Evolutionary conservation across 768 basidiomycete species (phyloP).

Genomic region (Thelephora aurantiotincta): DNA sequence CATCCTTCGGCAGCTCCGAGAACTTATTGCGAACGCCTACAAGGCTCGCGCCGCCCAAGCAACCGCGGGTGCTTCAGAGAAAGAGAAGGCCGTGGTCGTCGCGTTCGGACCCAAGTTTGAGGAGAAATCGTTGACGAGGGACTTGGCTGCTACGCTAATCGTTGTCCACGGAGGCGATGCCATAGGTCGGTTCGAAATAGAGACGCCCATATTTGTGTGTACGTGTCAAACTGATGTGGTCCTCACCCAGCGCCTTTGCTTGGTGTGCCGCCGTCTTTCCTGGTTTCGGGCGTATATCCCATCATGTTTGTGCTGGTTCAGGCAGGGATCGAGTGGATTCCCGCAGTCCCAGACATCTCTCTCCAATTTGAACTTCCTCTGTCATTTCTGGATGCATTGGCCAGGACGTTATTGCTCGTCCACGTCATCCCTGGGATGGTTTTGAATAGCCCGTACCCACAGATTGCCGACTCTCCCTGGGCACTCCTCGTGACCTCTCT

Average conservation of each 20-base stretch:
- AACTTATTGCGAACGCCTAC: constrained; percentile 12
- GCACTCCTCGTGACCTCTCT: constrained; percentile 61
- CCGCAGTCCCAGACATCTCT: constrained; percentile 35
- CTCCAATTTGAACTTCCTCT: constrained; percentile 56
- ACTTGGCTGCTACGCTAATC: constrained; percentile 38
- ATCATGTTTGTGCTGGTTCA: constrained; percentile 48
- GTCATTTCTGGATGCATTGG: constrained; percentile 62
- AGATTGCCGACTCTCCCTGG: constrained; percentile 57
- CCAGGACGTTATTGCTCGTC: constrained; percentile 68
- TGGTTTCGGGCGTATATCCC: constrained; percentile 56
- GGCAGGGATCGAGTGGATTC: constrained; percentile 46
- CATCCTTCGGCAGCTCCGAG: constrained; percentile 52
- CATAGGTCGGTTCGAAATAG: constrained; percentile 28
- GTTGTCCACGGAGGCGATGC: constrained; percentile 79
- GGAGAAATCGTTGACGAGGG: constrained; percentile 41
- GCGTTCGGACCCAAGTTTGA: constrained; percentile 20
- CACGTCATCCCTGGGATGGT: constrained; percentile 63
- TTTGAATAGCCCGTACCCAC: constrained; percentile 30
- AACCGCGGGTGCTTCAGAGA: constrained; percentile 10
- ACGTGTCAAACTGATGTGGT: neutral
- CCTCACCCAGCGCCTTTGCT: constrained; percentile 40
- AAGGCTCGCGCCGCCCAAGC: constrained; percentile 18
- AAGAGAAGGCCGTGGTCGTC: constrained; percentile 16
- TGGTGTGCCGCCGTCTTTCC: constrained; percentile 61
- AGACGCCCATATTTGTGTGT: neutral